These are phyloP conservation scores for Pterula multifida DNA, from an alignment of 1,284 basidiomycete species.

Conservation along the genomic window DNA sequence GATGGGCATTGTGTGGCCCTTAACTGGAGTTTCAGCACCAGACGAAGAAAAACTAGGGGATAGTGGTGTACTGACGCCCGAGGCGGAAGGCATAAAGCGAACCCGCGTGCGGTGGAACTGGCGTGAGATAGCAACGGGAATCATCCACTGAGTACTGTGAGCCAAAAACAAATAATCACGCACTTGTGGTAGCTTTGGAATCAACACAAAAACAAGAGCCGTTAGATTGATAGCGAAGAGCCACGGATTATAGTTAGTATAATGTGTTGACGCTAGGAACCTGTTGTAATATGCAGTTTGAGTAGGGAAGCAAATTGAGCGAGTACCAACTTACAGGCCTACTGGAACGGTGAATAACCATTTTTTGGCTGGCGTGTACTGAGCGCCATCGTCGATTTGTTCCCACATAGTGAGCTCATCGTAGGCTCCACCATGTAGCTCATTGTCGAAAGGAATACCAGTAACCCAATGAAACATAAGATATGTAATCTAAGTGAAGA, in stretches of 20 bases:
- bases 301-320: slow-evolving; percentile 5
- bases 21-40: slow-evolving; percentile 25
- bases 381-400: slow-evolving; percentile 97
- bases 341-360: slow-evolving; percentile 92
- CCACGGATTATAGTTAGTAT: slow-evolving; percentile 91
- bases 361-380: slow-evolving; percentile 97
- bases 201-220: slow-evolving; percentile 75
- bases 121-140: slow-evolving; percentile 7
- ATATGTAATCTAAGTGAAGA: slow-evolving; percentile 66
- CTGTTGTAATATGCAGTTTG: slow-evolving; percentile 27
- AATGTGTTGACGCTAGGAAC: slow-evolving; percentile 95
- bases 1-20: slow-evolving; percentile 17
- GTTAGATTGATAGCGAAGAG: slow-evolving; percentile 88
- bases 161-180: too few relatives aligned
- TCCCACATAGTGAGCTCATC: slow-evolving; percentile 98
- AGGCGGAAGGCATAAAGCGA: slow-evolving; percentile 52
- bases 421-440: slow-evolving; percentile 85
- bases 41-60: slow-evolving; percentile 42
- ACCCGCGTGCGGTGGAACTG: slow-evolving; percentile 74
- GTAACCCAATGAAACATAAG: slow-evolving; percentile 99
- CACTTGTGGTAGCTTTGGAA: slow-evolving; percentile 94
- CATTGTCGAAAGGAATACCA: slow-evolving; percentile 89
- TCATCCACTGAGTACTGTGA: not conserved
- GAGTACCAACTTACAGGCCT: slow-evolving; percentile 57
- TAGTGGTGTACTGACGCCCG: slow-evolving; percentile 53